Percentiles rank a stretch among this genome's conserved stretches.
Conservation (phyloP, 2,329 filamentous ascomycete species). For the Alternaria alternata region DNA sequence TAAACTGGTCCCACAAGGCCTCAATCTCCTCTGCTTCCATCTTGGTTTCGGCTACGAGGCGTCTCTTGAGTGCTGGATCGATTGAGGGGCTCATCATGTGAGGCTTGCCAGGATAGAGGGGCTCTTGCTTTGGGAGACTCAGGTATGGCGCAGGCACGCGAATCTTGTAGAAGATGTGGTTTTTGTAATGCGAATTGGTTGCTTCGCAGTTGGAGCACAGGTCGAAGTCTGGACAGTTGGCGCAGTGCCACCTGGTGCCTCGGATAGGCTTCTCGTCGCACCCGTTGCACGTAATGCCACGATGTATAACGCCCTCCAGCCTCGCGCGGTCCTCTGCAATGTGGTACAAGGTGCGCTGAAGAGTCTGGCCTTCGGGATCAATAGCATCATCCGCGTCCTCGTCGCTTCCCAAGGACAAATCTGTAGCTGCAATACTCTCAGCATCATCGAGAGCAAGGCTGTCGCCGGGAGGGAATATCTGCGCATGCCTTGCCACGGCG, state of each 20-base stretch:
- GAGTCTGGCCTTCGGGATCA: slow-evolving; percentile 72
- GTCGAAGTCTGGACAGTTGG: slow-evolving; percentile 95
- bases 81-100: slow-evolving; percentile 73
- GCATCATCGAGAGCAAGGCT: slow-evolving; percentile 24
- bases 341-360: slow-evolving; percentile 85
- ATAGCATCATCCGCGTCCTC: slow-evolving; percentile 48
- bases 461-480: slow-evolving; percentile 18
- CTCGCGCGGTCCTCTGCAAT: slow-evolving; percentile 93
- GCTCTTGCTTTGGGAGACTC: slow-evolving; percentile 72
- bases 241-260: slow-evolving; percentile 90
- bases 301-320: slow-evolving; percentile 79
- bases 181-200: slow-evolving; percentile 79
- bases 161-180: slow-evolving; percentile 97
- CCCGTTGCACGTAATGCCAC: slow-evolving; percentile 89
- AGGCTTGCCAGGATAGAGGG: slow-evolving; percentile 67
- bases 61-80: slow-evolving; percentile 71
- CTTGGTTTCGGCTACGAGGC: slow-evolving; percentile 57
- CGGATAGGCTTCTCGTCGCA: slow-evolving; percentile 89
- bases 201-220: slow-evolving; percentile 92
- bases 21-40: slow-evolving; percentile 87
- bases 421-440: slow-evolving; percentile 45
- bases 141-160: slow-evolving; percentile 87
- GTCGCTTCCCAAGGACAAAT: slow-evolving; percentile 40
- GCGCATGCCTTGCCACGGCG: slow-evolving; percentile 34
- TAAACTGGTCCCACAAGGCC: slow-evolving; percentile 96